phyloP scores from a whole-genome alignment of 352 stramenopile genomes.

The Halophytophthora batemanensis region DNA sequence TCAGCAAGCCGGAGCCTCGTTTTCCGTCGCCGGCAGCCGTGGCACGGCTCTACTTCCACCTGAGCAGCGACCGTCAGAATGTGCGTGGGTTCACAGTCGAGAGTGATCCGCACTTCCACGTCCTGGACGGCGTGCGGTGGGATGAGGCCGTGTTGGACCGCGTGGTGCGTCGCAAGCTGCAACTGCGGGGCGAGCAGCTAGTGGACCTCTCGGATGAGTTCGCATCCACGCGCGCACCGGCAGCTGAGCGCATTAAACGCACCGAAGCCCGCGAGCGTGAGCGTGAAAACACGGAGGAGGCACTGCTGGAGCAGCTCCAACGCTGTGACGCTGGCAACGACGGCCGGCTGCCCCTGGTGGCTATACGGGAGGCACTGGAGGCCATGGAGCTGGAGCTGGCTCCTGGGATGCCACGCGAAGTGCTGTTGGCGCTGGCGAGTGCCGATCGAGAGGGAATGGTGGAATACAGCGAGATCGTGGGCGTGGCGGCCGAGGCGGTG shows the following conservation, averaged over 20 bases:
- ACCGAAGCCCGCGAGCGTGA: slow-evolving; percentile 35
- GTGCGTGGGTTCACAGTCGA: slow-evolving; percentile 61
- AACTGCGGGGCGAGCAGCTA: slow-evolving; percentile 34
- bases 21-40: slow-evolving; percentile 39
- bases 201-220: slow-evolving; percentile 64
- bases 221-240: slow-evolving; percentile 45
- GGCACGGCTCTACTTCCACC: slow-evolving; percentile 54
- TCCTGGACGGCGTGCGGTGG: slow-evolving; percentile 38
- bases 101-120: slow-evolving; percentile 60
- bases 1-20: slow-evolving; percentile 55
- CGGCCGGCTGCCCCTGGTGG: slow-evolving; percentile 42
- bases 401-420: slow-evolving; percentile 27
- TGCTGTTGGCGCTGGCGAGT: slow-evolving; percentile 48
- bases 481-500: slow-evolving; percentile 45
- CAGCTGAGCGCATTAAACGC: slow-evolving; percentile 31
- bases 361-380: slow-evolving; percentile 39
- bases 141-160: slow-evolving; percentile 53
- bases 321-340: slow-evolving; percentile 66
- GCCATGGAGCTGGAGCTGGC: slow-evolving; percentile 30
- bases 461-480: slow-evolving; percentile 45
- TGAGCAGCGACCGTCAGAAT: slow-evolving; percentile 35
- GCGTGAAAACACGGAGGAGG: slow-evolving; percentile 50
- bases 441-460: slow-evolving; percentile 61
- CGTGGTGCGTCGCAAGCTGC: slow-evolving; percentile 55
- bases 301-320: slow-evolving; percentile 57